Evolutionary conservation across 768 basidiomycete species (phyloP).

Genomic region (Kwoniella newhampshirensis): DNA sequence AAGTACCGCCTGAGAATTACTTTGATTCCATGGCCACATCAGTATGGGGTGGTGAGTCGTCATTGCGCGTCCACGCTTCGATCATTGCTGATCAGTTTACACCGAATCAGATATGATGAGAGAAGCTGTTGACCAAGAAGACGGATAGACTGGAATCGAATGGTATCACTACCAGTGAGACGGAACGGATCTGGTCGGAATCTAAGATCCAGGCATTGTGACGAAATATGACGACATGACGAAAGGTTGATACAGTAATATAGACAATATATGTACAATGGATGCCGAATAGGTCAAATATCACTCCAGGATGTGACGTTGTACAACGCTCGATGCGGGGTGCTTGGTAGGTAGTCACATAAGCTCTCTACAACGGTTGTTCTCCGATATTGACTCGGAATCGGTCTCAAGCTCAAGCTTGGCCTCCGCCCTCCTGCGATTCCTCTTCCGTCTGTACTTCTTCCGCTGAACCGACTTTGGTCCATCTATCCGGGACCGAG

Average conservation of each 20-base stretch:
- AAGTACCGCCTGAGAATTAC: slow-evolving; percentile 17
- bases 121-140: slow-evolving; percentile 38
- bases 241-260: too few species aligned
- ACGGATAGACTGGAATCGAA: slow-evolving; percentile 11
- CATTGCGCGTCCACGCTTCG: background rate
- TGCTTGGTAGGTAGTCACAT: too few species aligned
- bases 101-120: slow-evolving; percentile 40
- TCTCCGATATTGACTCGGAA: too few species aligned
- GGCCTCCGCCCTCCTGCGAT: background rate
- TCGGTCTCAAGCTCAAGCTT: too few species aligned
- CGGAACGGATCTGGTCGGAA: too few species aligned
- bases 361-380: too few species aligned
- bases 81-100: background rate
- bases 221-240: too few species aligned
- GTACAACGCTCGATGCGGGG: too few species aligned
- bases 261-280: background rate
- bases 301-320: too few species aligned
- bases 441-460: slow-evolving; percentile 37
- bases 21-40: slow-evolving; percentile 26
- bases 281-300: too few species aligned
- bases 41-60: slow-evolving; percentile 43
- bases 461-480: slow-evolving; percentile 38
- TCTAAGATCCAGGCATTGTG: too few species aligned
- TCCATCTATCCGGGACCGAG: slow-evolving; percentile 52
- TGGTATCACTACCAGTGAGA: too few species aligned